Evolutionary conservation across 2,329 filamentous ascomycete species (phyloP).

Genomic region (Aspergillus neotritici): DNA sequence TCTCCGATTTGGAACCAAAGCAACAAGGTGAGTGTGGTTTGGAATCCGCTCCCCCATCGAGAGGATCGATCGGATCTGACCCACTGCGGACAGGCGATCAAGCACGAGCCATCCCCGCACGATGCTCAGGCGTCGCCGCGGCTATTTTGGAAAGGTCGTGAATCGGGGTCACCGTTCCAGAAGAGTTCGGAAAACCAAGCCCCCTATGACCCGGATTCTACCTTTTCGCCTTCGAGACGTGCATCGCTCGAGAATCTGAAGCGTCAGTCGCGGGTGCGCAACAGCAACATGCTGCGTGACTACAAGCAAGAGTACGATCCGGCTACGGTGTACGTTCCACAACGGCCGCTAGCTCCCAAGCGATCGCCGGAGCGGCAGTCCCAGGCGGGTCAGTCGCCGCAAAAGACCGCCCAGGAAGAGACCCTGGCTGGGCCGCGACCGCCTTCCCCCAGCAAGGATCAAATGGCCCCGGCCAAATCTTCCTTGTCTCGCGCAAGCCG

Average conservation of each 20-base stretch:
- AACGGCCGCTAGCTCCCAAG: constrained; percentile 69
- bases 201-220: constrained; percentile 54
- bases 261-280: constrained; percentile 90
- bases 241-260: constrained; percentile 94
- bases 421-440: constrained; percentile 30
- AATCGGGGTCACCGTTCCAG: constrained; percentile 61
- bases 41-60: neutral
- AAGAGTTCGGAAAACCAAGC: constrained; percentile 64
- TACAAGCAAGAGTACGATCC: constrained; percentile 91
- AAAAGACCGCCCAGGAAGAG: constrained; percentile 14
- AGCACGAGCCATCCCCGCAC: constrained; percentile 73
- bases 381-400: constrained; percentile 62
- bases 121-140: constrained; percentile 61
- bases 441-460: constrained; percentile 60
- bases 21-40: constrained; percentile 54
- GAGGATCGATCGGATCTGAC: constrained; percentile 13
- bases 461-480: constrained; percentile 79
- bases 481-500: constrained; percentile 65
- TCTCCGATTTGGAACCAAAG: constrained; percentile 82
- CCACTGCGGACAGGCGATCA: constrained; percentile 56
- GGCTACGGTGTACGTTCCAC: constrained; percentile 66
- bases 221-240: constrained; percentile 69
- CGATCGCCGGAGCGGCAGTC: constrained; percentile 55
- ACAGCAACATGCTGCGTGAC: constrained; percentile 94
- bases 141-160: constrained; percentile 80